Base-by-base conservation (phyloP, 805 yeast species). In the Barnettozyma salicaria region DNA sequence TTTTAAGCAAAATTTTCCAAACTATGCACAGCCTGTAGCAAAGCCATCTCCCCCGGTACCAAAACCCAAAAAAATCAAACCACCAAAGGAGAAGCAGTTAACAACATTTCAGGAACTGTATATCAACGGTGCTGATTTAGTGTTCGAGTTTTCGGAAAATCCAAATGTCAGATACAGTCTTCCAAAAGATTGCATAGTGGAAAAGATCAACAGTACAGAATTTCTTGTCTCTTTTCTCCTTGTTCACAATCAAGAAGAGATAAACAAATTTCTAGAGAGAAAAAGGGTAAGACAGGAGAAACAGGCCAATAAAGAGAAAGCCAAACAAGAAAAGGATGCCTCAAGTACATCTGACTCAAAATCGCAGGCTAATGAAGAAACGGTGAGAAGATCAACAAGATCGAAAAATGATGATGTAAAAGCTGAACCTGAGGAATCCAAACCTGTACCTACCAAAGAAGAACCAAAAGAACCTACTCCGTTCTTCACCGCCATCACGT, bases 111-210 rank as follows among this genome's bases (percentile, higher is more conserved):
- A 84, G 51, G 89, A 80, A 47, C 72, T 77, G 54, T 83, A 82
- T 49, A 62, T 74, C 17, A 56, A 71, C 25, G 74, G 76, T 48
- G 87, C 94, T 1, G 81, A 85, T 36, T 56, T 92, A 27, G 79
- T 88, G 6, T 79, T 90, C 56, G 98, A 92, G 58, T 90, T 78
- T 61, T 71, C 72, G 19, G 97, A 92, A 49, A 80, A 78, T 54
- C 74, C 92, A 0, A 70, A 79, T 31, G 79, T 79, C 7, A 70
- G 97, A 40, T 90, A 72, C 50, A 62, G 72, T 40, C 54, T 90
- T 1, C 97, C 97, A 0, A 78, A 78, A 45, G 75, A 86, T 44
- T 72, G 94, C 1, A 71, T 90, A 3, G 64, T 82, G 41, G 97
- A 89, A 59, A 64, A 73, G 1, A 29, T 61, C 1, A 61, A 50